Evolutionary conservation across 306 rosid genomes (phyloP).

Genomic region (Begonia masoniana): DNA sequence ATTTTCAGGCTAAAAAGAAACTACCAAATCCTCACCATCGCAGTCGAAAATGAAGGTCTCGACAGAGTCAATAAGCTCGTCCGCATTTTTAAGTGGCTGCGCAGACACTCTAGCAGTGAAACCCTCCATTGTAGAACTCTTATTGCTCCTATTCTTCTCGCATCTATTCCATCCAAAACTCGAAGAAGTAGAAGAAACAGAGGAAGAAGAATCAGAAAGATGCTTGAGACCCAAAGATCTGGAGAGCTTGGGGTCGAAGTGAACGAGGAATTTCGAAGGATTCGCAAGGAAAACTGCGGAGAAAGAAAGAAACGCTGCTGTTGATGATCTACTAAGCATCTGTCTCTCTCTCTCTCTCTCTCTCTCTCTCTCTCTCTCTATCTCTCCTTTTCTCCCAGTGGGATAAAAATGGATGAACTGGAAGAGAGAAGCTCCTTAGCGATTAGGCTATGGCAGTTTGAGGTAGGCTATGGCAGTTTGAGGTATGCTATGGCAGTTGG

Average conservation of each 20-base stretch:
- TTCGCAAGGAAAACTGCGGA: conserved; percentile 19
- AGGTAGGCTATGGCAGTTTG: too few species aligned
- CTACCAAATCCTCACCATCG: conserved; percentile 41
- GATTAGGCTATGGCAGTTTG: conserved; percentile 3
- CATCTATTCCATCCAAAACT: conserved; percentile 7
- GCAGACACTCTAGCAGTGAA: conserved; percentile 52
- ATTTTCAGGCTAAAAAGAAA: too few species aligned
- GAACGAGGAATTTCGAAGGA: conserved; percentile 17
- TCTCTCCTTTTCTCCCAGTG: neutral
- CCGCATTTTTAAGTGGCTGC: conserved; percentile 67
- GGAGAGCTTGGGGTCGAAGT: conserved; percentile 12
- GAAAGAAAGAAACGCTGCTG: conserved; percentile 26
- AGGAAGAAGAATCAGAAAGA: conserved; percentile 7
- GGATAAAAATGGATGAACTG: neutral
- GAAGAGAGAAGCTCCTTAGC: neutral
- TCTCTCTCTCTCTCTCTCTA: conserved; percentile 21
- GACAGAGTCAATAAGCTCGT: conserved; percentile 77
- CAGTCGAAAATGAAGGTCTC: conserved; percentile 92
- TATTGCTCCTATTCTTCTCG: neutral
- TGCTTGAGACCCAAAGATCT: conserved; percentile 16
- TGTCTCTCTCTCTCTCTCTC: conserved; percentile 20
- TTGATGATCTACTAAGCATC: conserved; percentile 50
- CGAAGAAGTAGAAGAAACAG: neutral
- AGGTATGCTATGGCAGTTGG: too few species aligned
- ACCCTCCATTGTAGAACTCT: conserved; percentile 26